A percentile compares a stretch with the other conserved stretches of the same genome.
Evolutionary conservation across 2,329 filamentous ascomycete genomes (phyloP).

Genomic region (Eutypella sp.): DNA sequence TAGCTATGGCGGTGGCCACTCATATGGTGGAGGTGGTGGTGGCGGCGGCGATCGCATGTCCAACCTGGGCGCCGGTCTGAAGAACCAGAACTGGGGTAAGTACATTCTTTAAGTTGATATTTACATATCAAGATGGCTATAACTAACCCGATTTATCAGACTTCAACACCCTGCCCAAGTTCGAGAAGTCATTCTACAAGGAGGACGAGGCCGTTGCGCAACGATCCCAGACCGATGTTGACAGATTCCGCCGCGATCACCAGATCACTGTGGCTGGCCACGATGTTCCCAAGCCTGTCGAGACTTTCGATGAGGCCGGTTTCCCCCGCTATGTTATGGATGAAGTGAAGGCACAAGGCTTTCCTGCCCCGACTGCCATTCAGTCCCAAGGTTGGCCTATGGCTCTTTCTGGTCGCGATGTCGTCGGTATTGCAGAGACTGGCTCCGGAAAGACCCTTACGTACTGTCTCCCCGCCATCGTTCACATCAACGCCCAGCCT

Average conservation of each 20-base stretch:
- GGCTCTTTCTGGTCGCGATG: conserved; percentile 95
- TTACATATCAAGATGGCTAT: conserved; percentile 20
- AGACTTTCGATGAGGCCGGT: conserved; percentile 95
- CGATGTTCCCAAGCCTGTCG: conserved; percentile 86
- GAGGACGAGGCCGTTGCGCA: conserved; percentile 74
- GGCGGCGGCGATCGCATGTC: conserved; percentile 89
- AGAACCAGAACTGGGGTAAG: conserved; percentile 85
- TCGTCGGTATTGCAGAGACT: conserved; percentile 98
- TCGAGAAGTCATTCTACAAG: conserved; percentile 99
- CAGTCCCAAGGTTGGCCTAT: conserved; percentile 99
- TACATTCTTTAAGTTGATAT: conserved; percentile 16
- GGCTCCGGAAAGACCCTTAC: conserved; percentile 98
- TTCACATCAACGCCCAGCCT: conserved; percentile 99
- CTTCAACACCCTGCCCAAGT: conserved; percentile 75
- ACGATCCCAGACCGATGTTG: conserved; percentile 74
- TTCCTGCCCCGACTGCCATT: conserved; percentile 88
- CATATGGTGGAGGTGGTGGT: conserved; percentile 35
- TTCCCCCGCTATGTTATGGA: conserved; percentile 97
- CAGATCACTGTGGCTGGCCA: conserved; percentile 76
- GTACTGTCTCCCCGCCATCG: conserved; percentile 95
- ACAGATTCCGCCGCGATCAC: conserved; percentile 80
- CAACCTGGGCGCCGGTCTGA: conserved; percentile 79
- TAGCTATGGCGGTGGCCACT: conserved; percentile 42
- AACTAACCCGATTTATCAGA: conserved; percentile 48
- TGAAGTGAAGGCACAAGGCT: conserved; percentile 97